Base-by-base conservation (phyloP, 371 early-diverging fungal genomes). In the Actinomucor elegans region DNA sequence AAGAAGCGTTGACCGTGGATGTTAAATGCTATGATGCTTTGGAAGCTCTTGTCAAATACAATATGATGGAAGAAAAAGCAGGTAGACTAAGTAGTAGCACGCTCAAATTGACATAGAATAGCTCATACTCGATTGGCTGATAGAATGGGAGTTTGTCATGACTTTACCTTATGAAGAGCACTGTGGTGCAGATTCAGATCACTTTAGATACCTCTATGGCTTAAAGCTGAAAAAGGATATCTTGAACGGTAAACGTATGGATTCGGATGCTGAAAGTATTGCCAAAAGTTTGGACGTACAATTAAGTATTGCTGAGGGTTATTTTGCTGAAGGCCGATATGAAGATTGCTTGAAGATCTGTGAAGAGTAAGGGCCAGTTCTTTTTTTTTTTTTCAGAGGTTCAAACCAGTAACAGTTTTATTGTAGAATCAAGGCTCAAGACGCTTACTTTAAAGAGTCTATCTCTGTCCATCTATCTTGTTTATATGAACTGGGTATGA, bases 1-100 rank as follows among this genome's bases (percentile, higher is more conserved):
- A 81, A 44, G 83, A 87, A 48, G 84, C 92, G 3, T 66, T 90
- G 12, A 45, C 24, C 5, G 59, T 78, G 0, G 92, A 92, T 62
- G 79, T 85, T 10, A 81, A 85, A 52, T 89, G 88, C 48, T 85
- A 75, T 51, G 90, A 84, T 80, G 86, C 91, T 4, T 70, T 88
- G 32, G 73, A 85, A 20, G 73, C 71, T 35, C 65, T 89, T 31
- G 61, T 86, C 0, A 61, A 68, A 33, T 71, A 79, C 55, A 80
- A 84, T 52, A 69, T 87, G 77, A 54, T 89, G 71, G 84, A 77
- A 4, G 71, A 69, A 26, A 70, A 67, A 40, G 83, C 78, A 73
- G 89, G 91, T 87, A 60, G 20, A 57, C 0, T 12, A 0, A 21
- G 5, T 3, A 9, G n/a, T 31, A n/a, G 9, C 34, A n/a, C n/a